Conservation (phyloP, 371 early-diverging fungal genomes). For the Mortierella sp. region DNA sequence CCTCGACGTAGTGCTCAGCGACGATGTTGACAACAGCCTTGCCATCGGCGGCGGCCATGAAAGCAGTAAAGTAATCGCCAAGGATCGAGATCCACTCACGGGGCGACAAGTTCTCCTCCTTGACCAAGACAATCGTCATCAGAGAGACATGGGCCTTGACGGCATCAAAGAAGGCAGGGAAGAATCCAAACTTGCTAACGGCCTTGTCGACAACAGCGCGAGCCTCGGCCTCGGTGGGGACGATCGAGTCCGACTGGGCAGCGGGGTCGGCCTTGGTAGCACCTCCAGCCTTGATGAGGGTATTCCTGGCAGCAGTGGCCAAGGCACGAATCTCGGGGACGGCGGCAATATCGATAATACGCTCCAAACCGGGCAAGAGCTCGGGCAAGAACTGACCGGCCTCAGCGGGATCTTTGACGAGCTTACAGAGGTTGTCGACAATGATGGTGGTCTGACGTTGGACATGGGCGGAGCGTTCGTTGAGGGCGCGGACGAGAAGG, state of each 20-base stretch:
- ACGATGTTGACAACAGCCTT: constrained; percentile 51
- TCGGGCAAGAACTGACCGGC: constrained; percentile 77
- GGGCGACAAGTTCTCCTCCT: constrained; percentile 64
- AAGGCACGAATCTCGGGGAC: constrained; percentile 74
- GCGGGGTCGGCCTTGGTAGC: constrained; percentile 53
- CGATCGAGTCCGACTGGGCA: constrained; percentile 53
- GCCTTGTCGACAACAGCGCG: constrained; percentile 61
- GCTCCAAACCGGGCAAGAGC: constrained; percentile 75
- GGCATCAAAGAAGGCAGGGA: constrained; percentile 67
- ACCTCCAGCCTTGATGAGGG: constrained; percentile 70
- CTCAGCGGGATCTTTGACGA: constrained; percentile 74
- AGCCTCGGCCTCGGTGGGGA: constrained; percentile 60
- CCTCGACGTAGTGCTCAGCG: constrained; percentile 57
- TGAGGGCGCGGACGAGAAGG: constrained; percentile 72
- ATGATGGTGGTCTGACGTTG: constrained; percentile 74
- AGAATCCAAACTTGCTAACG: constrained; percentile 64
- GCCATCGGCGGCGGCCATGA: constrained; percentile 62
- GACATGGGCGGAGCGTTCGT: constrained; percentile 68
- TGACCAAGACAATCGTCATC: constrained; percentile 63
- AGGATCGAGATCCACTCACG: constrained; percentile 64
- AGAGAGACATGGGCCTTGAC: constrained; percentile 60
- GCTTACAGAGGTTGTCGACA: constrained; percentile 73
- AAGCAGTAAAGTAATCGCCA: constrained; percentile 60
- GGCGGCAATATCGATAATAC: constrained; percentile 71
- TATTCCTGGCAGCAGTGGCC: constrained; percentile 67